phyloP scores from a whole-genome alignment of 345 rosid genomes.

The Gossypium bickii region DNA sequence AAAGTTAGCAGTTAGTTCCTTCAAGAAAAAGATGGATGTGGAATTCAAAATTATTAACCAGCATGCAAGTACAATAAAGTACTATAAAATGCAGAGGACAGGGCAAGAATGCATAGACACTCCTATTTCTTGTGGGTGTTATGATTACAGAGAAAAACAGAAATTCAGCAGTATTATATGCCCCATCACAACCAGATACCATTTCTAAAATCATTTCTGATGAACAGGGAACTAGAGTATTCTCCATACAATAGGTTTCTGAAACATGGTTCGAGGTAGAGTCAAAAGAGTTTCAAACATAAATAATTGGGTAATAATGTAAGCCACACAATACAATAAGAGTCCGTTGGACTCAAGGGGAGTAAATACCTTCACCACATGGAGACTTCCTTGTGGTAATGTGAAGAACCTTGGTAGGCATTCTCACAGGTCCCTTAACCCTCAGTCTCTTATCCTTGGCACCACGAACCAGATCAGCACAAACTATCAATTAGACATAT shows the following conservation, averaged over 20 bases:
- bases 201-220: background rate
- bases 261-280: background rate
- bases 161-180: background rate
- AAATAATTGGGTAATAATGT: background rate
- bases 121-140: background rate
- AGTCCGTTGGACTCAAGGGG: background rate
- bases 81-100: background rate
- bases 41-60: background rate
- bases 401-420: constrained; percentile 54
- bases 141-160: background rate
- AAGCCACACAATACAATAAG: background rate
- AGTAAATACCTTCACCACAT: constrained; percentile 55
- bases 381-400: constrained; percentile 60
- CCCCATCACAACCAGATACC: background rate
- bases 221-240: background rate
- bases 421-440: constrained; percentile 60
- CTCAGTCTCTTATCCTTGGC: constrained; percentile 54
- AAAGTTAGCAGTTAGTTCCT: background rate
- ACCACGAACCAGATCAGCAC: constrained; percentile 54
- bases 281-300: background rate
- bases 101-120: background rate
- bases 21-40: background rate
- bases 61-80: background rate
- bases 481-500: constrained; percentile 27
- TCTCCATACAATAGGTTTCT: background rate